A percentile compares a stretch with the other conserved stretches of the same genome.
These are phyloP conservation scores for Xylaria sp. DNA, from an alignment of 2,329 filamentous ascomycete genomes.

Conservation along the genomic window DNA sequence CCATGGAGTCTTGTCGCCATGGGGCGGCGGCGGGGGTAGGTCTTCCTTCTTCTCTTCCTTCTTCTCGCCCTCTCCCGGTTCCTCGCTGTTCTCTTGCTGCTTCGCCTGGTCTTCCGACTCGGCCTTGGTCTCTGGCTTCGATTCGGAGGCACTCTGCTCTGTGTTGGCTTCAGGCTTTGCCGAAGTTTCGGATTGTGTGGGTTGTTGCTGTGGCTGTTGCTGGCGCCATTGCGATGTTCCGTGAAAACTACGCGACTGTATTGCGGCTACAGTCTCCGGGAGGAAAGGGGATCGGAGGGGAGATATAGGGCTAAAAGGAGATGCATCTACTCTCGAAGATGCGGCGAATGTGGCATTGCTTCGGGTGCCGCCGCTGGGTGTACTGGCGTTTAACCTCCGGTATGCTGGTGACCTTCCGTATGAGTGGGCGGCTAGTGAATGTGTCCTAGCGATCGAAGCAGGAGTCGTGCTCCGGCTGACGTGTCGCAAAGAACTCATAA, in stretches of 20 bases:
- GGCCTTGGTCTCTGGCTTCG: conserved; percentile 53
- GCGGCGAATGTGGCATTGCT: conserved; percentile 46
- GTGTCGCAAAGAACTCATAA: conserved; percentile 60
- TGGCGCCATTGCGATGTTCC: conserved; percentile 50
- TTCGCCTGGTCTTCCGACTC: conserved; percentile 59
- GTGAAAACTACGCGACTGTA: conserved; percentile 55
- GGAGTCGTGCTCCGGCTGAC: conserved; percentile 58
- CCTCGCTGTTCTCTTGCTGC: conserved; percentile 58
- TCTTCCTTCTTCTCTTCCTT: conserved; percentile 74
- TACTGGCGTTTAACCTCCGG: conserved; percentile 57
- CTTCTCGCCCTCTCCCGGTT: conserved; percentile 61
- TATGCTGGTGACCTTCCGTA: conserved; percentile 61
- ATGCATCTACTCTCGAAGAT: conserved; percentile 45
- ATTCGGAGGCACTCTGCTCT: conserved; percentile 48
- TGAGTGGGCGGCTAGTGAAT: conserved; percentile 53
- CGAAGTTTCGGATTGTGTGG: conserved; percentile 45
- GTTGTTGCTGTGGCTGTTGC: conserved; percentile 42
- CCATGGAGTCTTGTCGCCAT: conserved; percentile 98
- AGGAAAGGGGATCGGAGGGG: conserved; percentile 61
- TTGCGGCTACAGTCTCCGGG: conserved; percentile 54
- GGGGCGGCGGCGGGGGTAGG: conserved; percentile 87
- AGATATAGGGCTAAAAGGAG: conserved; percentile 52
- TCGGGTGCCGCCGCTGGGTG: conserved; percentile 49
- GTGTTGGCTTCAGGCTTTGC: conserved; percentile 51
- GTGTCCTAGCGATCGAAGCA: conserved; percentile 56